Evolutionary conservation across 2,329 filamentous ascomycete species (phyloP), one percentile per base, ranked within the genome.

Genomic region (Talaromyces rugulosus): DNA sequence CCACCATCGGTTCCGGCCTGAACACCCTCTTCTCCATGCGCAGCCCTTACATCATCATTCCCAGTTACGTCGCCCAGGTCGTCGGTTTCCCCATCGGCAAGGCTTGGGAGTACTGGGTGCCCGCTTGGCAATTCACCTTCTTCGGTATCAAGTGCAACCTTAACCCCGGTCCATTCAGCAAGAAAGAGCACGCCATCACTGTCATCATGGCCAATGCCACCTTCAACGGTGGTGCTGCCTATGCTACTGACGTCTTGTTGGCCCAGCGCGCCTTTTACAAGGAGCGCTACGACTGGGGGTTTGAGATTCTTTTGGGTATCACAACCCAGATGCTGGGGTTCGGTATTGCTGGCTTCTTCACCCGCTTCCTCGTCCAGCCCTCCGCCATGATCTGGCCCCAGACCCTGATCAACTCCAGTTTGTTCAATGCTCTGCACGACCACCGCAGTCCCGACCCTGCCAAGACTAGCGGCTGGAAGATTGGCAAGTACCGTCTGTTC

Each of bases 351-450:
- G 88, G 87, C 2, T 84, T 89, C 69, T 83, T 90, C 78, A 81
- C 86, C 61, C 84, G 83, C 64, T 89, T 87, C 68, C 72, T 90
- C 16, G 77, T 79, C 28, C 68, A 69, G 27, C 77, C 77, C 4
- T 86, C 87, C 0, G 85, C 88, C 9, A 90, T 91, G 87, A 90
- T 91, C 62, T 91, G 89, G 88, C 89, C 89, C 0, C 81, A 80
- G 1, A 89, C 85, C 56, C 78, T 92, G 28, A 87, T 89, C 58
- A 83, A 84, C 5, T 84, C 88, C 7, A 84, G 87, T 0, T 75
- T 91, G 40, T 88, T 91, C 78, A 87, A 88, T 66, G 87, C 88
- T 63, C 87, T 92, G 79, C 89, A 92, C 69, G 89, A 91, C 66
- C 82, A 83, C 66, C 78, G 78, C 12, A 72, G 76, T 30, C 79